A percentile compares a stretch with the other conserved stretches of the same genome.
phyloP scores from a whole-genome alignment of 257 asterid genomes.

The Apocynum venetum region DNA sequence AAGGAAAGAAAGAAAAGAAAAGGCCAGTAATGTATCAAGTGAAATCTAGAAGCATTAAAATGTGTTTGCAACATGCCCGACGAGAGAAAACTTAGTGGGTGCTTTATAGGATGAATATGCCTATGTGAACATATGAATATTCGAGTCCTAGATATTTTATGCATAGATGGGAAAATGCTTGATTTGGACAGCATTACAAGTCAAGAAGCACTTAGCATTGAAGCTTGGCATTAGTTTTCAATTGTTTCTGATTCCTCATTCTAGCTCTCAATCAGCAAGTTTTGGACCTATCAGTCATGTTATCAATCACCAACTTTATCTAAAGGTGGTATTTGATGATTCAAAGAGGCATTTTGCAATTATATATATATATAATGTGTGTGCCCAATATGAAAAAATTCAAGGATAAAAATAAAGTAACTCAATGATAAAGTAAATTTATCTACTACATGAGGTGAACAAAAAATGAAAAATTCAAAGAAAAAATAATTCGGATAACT shows the following conservation, averaged over 20 bases:
- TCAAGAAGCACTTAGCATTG: constrained; percentile 17
- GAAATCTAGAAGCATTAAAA: neutral
- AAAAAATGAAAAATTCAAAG: too few relatives aligned
- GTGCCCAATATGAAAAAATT: too few relatives aligned
- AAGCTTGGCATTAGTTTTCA: neutral
- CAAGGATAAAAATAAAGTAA: neutral
- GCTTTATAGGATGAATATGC: neutral
- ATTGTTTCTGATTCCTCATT: constrained; percentile 3
- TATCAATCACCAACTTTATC: neutral
- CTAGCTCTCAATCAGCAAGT: neutral
- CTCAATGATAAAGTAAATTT: neutral
- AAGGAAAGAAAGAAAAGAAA: neutral
- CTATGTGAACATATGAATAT: neutral
- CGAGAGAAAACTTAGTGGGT: neutral
- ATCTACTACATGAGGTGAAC: too few relatives aligned
- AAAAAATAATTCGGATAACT: too few relatives aligned
- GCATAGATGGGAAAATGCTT: constrained; percentile 1
- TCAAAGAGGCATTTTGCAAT: constrained; percentile 1
- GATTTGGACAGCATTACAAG: constrained; percentile 8
- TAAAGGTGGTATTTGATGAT: neutral
- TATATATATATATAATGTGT: neutral
- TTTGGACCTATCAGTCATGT: neutral
- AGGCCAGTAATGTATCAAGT: neutral
- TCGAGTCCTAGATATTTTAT: neutral
- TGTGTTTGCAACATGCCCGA: neutral